phyloP scores from a whole-genome alignment of 1,284 basidiomycete genomes.

The Lentinus polychrous region DNA sequence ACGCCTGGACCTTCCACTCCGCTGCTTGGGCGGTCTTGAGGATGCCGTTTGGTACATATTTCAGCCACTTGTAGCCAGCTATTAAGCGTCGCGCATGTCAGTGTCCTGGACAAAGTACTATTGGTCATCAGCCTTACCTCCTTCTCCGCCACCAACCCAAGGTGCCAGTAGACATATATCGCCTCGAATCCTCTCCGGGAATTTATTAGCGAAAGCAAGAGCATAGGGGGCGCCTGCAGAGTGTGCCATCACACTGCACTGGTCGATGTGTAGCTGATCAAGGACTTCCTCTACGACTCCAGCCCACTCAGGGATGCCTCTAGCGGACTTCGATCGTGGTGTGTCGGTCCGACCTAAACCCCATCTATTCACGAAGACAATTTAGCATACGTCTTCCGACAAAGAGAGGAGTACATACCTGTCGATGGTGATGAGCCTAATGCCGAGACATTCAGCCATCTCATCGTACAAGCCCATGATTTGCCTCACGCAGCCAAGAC shows the following conservation, averaged over 20 bases:
- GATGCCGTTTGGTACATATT: slow-evolving; percentile 90
- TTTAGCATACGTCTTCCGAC: background rate
- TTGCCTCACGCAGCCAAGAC: slow-evolving; percentile 90
- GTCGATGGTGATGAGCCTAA: slow-evolving; percentile 92
- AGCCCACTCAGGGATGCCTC: slow-evolving; percentile 89
- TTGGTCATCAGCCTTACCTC: slow-evolving; percentile 44
- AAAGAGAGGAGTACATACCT: slow-evolving; percentile 42
- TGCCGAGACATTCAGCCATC: slow-evolving; percentile 81
- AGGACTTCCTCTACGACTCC: slow-evolving; percentile 85
- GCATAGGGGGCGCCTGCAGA: slow-evolving; percentile 97
- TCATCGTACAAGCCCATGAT: slow-evolving; percentile 95
- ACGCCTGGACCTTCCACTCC: slow-evolving; percentile 94
- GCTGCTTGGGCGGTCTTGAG: slow-evolving; percentile 94
- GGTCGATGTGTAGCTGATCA: slow-evolving; percentile 70
- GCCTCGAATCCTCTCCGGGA: slow-evolving; percentile 72
- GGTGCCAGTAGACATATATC: slow-evolving; percentile 88
- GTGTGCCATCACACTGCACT: slow-evolving; percentile 89
- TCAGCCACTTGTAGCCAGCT: slow-evolving; percentile 93
- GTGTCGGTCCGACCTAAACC: slow-evolving; percentile 84
- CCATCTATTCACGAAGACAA: slow-evolving; percentile 55
- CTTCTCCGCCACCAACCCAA: slow-evolving; percentile 92
- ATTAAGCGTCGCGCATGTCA: background rate
- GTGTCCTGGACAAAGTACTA: background rate
- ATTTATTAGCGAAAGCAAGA: slow-evolving; percentile 75
- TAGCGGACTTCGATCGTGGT: slow-evolving; percentile 57